Base-by-base conservation (phyloP, 1,284 basidiomycete genomes). In the Sanguinoderma infundibulare region DNA sequence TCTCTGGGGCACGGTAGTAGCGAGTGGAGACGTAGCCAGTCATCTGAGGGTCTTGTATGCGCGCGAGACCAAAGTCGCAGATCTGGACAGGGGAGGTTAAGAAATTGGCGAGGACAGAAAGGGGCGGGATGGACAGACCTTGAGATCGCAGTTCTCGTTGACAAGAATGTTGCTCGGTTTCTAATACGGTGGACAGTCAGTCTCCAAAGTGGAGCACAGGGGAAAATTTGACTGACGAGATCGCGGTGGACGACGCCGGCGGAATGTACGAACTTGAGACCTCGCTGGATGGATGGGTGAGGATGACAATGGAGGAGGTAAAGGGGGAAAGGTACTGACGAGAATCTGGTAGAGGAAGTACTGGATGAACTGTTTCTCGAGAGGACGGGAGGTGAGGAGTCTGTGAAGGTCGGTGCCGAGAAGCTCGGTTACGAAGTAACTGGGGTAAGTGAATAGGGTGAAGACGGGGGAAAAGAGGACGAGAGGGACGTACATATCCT, bases 161-260 rank as follows among this genome's bases (percentile, higher is more conserved):
- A 99, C 96, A 68, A 99, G 91, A 72, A 99, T 99, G 79, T 99
- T 99, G 76, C 94, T 97, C 8, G 97, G 97, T 91, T 99, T 99
- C 90, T 94, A 70, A 15, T 32, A n/a, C 8, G 26, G 12, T 22
- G 22, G n/a, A 12, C 24, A 35, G 15, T 40, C 24, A 22, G 60
- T 22, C 20, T 35, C 5, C 6, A 5, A 36, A 5, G 12, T 8
- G 8, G 15, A 9, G 46, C 20, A 42, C 8, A 20, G 5, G 10
- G 39, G 26, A 35, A 52, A 14, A n/a, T 3, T 8, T 2, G 6
- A 78, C 89, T 64, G 66, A 92, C 91, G 64, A 98, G 83, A 79
- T 99, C 98, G 61, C 98, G 91, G 80, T 99, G 98, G 49, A 99
- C 96, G 60, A 99, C 98, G 62, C 98, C 98, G 3, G 98, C 97